Percentiles rank a stretch among this genome's conserved stretches.
phyloP scores from a whole-genome alignment of 2,329 filamentous ascomycete genomes.

The Xylaria sp. region DNA sequence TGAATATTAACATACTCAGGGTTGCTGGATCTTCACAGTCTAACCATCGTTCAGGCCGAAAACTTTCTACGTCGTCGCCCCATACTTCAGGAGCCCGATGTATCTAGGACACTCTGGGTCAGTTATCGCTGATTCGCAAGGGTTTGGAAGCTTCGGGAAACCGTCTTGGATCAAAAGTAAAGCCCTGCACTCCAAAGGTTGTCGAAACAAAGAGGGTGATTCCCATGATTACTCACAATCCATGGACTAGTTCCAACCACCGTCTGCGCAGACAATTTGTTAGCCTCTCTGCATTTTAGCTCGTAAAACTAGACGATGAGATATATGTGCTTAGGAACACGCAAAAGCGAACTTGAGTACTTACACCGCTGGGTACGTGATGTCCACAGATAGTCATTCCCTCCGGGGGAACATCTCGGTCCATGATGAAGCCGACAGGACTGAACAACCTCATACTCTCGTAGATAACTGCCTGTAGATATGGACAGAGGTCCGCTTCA shows the following conservation, averaged over 20 bases:
- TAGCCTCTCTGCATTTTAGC: not conserved
- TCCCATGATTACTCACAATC: not conserved
- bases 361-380: constrained; percentile 31
- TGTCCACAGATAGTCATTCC: constrained; percentile 33
- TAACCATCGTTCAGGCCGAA: constrained; percentile 34
- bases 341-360: constrained; percentile 5
- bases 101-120: constrained; percentile 2
- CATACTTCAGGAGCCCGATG: constrained; percentile 25
- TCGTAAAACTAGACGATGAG: not conserved
- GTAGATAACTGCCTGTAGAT: constrained; percentile 33
- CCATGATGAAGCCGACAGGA: constrained; percentile 16
- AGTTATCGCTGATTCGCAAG: not conserved
- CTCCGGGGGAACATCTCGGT: constrained; percentile 26
- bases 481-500: constrained; percentile 22
- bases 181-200: not conserved
- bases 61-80: constrained; percentile 28
- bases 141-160: not conserved
- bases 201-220: not conserved
- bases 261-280: constrained; percentile 12
- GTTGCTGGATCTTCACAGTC: constrained; percentile 16
- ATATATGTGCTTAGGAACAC: not conserved
- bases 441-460: constrained; percentile 26
- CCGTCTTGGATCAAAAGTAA: not conserved
- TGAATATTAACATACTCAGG: constrained; percentile 18
- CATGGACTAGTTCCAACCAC: constrained; percentile 33